These are phyloP conservation scores for Termitomyces sp. DNA, from an alignment of 768 basidiomycete genomes.

Conservation along the genomic window DNA sequence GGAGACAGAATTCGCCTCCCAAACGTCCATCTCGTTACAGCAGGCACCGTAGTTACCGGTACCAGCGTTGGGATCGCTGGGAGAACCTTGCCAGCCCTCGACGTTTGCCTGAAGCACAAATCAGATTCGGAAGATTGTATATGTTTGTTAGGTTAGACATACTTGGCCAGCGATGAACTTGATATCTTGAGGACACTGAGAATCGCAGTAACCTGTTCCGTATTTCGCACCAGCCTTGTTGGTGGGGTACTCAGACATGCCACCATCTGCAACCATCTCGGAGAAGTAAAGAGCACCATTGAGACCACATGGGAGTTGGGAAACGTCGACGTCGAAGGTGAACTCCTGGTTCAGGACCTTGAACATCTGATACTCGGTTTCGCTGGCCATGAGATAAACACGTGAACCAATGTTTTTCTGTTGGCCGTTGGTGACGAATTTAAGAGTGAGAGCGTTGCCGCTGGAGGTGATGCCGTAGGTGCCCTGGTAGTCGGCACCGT, in stretches of 20 bases:
- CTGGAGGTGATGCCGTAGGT: slow-evolving; percentile 49
- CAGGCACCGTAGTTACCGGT: slow-evolving; percentile 42
- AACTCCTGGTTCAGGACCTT: slow-evolving; percentile 10
- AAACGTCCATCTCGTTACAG: slow-evolving; percentile 57
- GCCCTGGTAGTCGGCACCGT: slow-evolving; percentile 42
- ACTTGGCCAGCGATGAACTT: slow-evolving; percentile 60
- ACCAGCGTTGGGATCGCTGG: slow-evolving; percentile 39
- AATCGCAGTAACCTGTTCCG: slow-evolving; percentile 62
- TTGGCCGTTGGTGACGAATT: slow-evolving; percentile 36
- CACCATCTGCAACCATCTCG: slow-evolving; percentile 61
- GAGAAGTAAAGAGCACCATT: slow-evolving; percentile 27
- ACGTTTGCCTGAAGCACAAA: not conserved
- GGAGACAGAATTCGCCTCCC: slow-evolving; percentile 51
- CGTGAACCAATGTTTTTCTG: slow-evolving; percentile 36
- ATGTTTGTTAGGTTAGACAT: slow-evolving; percentile 5
- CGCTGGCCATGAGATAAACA: slow-evolving; percentile 45
- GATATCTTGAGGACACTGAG: slow-evolving; percentile 57
- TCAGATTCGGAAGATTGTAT: slow-evolving; percentile 9
- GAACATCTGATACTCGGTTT: slow-evolving; percentile 31
- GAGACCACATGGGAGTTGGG: slow-evolving; percentile 52
- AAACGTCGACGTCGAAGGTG: slow-evolving; percentile 31
- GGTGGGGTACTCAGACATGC: slow-evolving; percentile 34
- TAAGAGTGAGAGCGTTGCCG: slow-evolving; percentile 44
- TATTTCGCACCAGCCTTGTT: slow-evolving; percentile 57
- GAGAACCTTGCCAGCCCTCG: slow-evolving; percentile 9